phyloP scores from a whole-genome alignment of 257 asterid genomes.

The Solanum sparsipilum region DNA sequence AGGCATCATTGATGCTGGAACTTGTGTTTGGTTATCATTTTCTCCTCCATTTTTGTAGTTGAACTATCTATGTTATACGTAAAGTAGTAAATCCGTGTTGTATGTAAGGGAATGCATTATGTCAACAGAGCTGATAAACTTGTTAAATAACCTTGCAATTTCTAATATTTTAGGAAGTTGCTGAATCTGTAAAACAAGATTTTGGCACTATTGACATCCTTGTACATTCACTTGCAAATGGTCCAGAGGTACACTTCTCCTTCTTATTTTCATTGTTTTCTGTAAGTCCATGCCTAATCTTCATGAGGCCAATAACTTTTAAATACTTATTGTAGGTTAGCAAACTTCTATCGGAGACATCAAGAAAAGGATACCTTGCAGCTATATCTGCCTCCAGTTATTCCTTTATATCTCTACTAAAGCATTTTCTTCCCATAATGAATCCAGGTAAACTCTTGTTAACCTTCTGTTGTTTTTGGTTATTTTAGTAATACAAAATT shows the following conservation, averaged over 20 bases:
- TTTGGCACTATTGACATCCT: constrained; percentile 96
- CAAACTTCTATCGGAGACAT: constrained; percentile 81
- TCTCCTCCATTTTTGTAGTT: not conserved
- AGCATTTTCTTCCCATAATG: constrained; percentile 71
- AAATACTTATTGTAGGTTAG: constrained; percentile 34
- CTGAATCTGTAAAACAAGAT: constrained; percentile 82
- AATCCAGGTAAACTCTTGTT: constrained; percentile 51
- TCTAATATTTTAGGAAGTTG: constrained; percentile 61
- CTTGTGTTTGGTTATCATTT: not conserved
- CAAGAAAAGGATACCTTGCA: constrained; percentile 82
- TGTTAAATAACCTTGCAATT: not conserved
- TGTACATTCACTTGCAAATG: constrained; percentile 97
- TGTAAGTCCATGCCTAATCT: not conserved
- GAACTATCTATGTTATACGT: not conserved
- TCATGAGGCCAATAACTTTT: not conserved
- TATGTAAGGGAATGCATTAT: not conserved
- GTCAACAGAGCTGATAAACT: not conserved
- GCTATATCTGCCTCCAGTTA: constrained; percentile 95
- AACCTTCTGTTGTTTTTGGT: not conserved
- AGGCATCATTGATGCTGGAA: not conserved
- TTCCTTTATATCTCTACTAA: constrained; percentile 76
- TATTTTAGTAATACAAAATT: not conserved
- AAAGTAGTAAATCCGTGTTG: not conserved
- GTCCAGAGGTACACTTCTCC: constrained; percentile 65
- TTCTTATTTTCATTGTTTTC: not conserved